Conservation (phyloP, 1,139 yeast species). For the Yamadazyma epiphylla region DNA sequence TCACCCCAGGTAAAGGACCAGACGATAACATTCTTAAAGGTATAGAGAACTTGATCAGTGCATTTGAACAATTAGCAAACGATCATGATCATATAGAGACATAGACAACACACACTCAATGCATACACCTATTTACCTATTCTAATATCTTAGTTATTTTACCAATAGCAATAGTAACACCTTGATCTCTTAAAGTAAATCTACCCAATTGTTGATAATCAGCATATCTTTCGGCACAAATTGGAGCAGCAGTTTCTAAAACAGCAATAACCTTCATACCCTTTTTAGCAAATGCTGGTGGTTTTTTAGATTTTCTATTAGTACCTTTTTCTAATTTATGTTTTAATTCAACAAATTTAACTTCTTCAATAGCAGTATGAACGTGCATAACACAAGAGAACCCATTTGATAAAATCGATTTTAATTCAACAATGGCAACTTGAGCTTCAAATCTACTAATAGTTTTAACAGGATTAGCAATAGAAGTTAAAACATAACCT, state of each 20-base stretch:
- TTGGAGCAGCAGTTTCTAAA: conserved; percentile 78
- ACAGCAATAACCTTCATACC: conserved; percentile 98
- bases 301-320: conserved; percentile 90
- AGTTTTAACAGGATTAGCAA: conserved; percentile 84
- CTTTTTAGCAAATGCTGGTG: conserved; percentile 98
- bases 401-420: conserved; percentile 90
- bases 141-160: conserved; percentile 74
- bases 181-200: conserved; percentile 97
- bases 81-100: conserved; percentile 1
- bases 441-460: conserved; percentile 93
- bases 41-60: conserved; percentile 51
- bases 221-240: conserved; percentile 88
- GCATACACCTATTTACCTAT: conserved; percentile 3
- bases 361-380: conserved; percentile 98
- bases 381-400: conserved; percentile 98
- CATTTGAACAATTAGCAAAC: conserved; percentile 24
- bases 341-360: conserved; percentile 71
- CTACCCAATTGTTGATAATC: conserved; percentile 97
- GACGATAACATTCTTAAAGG: conserved; percentile 73
- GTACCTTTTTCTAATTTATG: conserved; percentile 97
- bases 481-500: conserved; percentile 88
- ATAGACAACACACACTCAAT: neutral
- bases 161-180: conserved; percentile 97
- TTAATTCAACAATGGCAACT: conserved; percentile 93
- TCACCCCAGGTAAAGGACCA: conserved; percentile 59